Conservation (phyloP, 108 stramenopile genomes). For the Hondaea fermentalgiana region DNA sequence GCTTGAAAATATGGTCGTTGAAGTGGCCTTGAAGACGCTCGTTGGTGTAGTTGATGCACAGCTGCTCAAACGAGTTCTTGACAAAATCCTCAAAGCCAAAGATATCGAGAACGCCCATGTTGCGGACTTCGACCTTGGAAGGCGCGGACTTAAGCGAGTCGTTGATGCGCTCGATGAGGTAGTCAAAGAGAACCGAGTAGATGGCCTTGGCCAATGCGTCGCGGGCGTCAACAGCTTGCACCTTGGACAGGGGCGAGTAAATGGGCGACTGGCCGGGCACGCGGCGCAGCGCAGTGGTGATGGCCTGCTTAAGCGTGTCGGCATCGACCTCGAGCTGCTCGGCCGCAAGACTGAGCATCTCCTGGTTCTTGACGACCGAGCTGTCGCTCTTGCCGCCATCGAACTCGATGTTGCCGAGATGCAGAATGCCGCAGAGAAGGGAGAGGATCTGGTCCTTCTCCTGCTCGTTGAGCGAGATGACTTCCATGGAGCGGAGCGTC, state of each 20-base stretch:
- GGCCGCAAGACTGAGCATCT: constrained; percentile 57
- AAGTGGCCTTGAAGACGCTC: constrained; percentile 52
- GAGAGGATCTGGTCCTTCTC: constrained; percentile 45
- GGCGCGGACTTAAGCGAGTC: background rate
- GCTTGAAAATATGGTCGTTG: constrained; percentile 49
- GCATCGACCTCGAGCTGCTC: constrained; percentile 60
- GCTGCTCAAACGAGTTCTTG: constrained; percentile 60
- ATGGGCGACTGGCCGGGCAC: constrained; percentile 57
- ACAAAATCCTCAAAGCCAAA: constrained; percentile 93
- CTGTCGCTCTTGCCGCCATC: constrained; percentile 47
- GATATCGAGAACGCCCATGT: constrained; percentile 65
- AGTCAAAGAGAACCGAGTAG: constrained; percentile 82
- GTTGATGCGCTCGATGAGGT: constrained; percentile 73
- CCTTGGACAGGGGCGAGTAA: background rate
- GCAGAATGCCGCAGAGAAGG: constrained; percentile 59
- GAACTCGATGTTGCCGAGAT: constrained; percentile 73
- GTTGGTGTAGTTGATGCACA: constrained; percentile 56
- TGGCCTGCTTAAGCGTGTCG: constrained; percentile 63
- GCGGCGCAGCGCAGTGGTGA: constrained; percentile 62
- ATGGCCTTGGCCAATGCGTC: constrained; percentile 88
- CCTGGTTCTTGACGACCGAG: constrained; percentile 58
- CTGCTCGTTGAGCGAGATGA: background rate
- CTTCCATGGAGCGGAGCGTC: background rate
- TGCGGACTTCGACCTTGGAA: background rate
- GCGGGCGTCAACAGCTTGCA: constrained; percentile 59